Percentiles rank a stretch among this genome's conserved stretches.
Conservation (phyloP, 768 basidiomycete species). For the Hemileccinum rubropunctum region DNA sequence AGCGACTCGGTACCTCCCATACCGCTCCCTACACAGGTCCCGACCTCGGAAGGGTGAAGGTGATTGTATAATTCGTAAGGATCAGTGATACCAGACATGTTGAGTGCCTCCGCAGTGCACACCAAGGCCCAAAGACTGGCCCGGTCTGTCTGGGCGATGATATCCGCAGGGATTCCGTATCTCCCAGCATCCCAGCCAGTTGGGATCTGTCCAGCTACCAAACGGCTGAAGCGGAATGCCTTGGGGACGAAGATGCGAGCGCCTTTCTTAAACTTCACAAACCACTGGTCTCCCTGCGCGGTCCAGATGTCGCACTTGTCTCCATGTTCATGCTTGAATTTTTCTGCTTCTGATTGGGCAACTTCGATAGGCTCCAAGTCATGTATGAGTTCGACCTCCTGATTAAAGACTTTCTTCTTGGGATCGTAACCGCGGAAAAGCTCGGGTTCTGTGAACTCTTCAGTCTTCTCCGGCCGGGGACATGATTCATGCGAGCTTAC, state of each 20-base stretch:
- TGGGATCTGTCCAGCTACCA: slow-evolving; percentile 94
- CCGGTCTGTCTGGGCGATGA: slow-evolving; percentile 91
- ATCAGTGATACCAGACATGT: slow-evolving; percentile 95
- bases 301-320: slow-evolving; percentile 97
- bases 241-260: slow-evolving; percentile 92
- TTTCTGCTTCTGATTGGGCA: slow-evolving; percentile 83
- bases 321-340: slow-evolving; percentile 95
- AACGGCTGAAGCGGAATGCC: slow-evolving; percentile 90
- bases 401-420: slow-evolving; percentile 95
- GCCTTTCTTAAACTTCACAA: slow-evolving; percentile 98
- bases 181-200: slow-evolving; percentile 97
- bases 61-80: slow-evolving; percentile 97
- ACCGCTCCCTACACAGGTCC: slow-evolving; percentile 90
- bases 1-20: slow-evolving; percentile 95
- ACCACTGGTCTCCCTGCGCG: slow-evolving; percentile 90
- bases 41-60: slow-evolving; percentile 95
- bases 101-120: slow-evolving; percentile 91
- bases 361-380: slow-evolving; percentile 97
- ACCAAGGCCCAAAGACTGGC: slow-evolving; percentile 93
- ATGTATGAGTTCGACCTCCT: slow-evolving; percentile 94
- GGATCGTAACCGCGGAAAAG: slow-evolving; percentile 98
- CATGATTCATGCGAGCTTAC: slow-evolving; percentile 42
- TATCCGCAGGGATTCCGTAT: slow-evolving; percentile 96
- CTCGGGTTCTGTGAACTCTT: slow-evolving; percentile 73
- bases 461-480: slow-evolving; percentile 10